phyloP scores from a whole-genome alignment of 768 basidiomycete species.

The Mycena belliarum region DNA sequence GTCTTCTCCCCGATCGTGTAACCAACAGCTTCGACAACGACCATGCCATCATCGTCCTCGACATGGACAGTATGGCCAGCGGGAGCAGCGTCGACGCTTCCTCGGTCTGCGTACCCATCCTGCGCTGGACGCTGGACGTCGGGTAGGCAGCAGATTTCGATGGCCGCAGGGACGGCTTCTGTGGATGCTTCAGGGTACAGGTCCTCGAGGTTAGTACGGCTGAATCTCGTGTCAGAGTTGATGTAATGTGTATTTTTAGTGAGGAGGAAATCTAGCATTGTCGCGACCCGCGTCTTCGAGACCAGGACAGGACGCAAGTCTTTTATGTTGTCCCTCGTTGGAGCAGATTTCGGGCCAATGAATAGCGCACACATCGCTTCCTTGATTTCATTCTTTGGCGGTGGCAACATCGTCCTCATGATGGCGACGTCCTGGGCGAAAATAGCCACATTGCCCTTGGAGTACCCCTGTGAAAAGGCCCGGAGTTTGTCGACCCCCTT shows the following conservation, averaged over 20 bases:
- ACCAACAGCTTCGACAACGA: background rate
- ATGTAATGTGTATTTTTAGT: background rate
- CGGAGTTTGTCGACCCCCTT: no score
- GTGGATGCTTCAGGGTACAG: background rate
- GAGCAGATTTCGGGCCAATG: background rate
- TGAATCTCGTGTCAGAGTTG: background rate
- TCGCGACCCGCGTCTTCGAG: background rate
- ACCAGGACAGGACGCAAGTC: background rate
- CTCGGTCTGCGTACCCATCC: background rate
- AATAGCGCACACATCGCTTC: constrained; percentile 1
- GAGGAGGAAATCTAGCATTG: background rate
- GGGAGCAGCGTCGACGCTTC: background rate
- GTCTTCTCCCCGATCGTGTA: background rate
- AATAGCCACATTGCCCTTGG: background rate
- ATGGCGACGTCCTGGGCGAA: background rate
- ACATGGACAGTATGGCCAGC: background rate
- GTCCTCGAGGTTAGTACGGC: background rate
- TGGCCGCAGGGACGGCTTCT: no score
- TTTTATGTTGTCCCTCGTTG: background rate
- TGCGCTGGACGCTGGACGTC: no score
- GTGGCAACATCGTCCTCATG: background rate
- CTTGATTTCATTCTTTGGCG: background rate
- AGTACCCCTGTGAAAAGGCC: background rate
- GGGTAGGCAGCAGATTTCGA: no score
- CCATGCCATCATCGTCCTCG: background rate